Evolutionary conservation across 108 stramenopile genomes (phyloP).

Genomic region (Nannochloropsis granulata): DNA sequence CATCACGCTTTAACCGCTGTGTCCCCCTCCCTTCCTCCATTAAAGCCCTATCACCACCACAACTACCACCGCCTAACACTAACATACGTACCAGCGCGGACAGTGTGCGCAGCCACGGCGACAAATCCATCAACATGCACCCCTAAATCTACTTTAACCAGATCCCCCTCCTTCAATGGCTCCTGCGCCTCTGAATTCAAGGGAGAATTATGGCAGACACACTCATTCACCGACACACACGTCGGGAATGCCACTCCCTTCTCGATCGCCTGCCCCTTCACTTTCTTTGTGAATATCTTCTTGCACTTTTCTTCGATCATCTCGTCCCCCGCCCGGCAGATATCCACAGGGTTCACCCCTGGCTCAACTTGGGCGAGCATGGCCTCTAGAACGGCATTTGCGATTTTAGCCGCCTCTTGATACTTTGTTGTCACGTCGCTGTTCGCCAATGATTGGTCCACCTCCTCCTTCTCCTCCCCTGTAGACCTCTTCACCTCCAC

Average conservation of each 20-base stretch:
- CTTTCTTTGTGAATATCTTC: slow-evolving; percentile 34
- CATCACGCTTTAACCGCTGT: no score
- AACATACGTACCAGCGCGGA: slow-evolving; percentile 10
- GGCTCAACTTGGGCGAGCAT: slow-evolving; percentile 64
- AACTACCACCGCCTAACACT: not conserved
- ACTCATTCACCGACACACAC: slow-evolving; percentile 94
- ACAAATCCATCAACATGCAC: slow-evolving; percentile 98
- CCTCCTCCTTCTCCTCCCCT: slow-evolving; percentile 32
- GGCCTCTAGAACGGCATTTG: slow-evolving; percentile 72
- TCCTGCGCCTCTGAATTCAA: slow-evolving; percentile 58
- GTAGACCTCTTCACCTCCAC: slow-evolving; percentile 13
- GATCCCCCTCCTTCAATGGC: slow-evolving; percentile 69
- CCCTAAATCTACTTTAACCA: slow-evolving; percentile 97
- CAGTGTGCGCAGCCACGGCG: slow-evolving; percentile 89
- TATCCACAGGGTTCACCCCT: slow-evolving; percentile 73
- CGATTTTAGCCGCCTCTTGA: slow-evolving; percentile 95
- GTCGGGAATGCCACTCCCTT: slow-evolving; percentile 98
- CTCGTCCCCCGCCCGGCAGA: slow-evolving; percentile 56
- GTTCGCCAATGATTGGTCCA: slow-evolving; percentile 36
- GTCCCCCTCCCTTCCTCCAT: not conserved
- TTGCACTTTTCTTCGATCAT: slow-evolving; percentile 34
- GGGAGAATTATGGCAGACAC: slow-evolving; percentile 91
- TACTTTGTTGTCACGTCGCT: slow-evolving; percentile 92
- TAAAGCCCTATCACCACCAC: not conserved
- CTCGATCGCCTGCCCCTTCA: slow-evolving; percentile 61